A percentile compares a stretch with the other conserved stretches of the same genome.
Evolutionary conservation across 179 eudicot species (phyloP).

Genomic region (Vitellaria paradoxa): DNA sequence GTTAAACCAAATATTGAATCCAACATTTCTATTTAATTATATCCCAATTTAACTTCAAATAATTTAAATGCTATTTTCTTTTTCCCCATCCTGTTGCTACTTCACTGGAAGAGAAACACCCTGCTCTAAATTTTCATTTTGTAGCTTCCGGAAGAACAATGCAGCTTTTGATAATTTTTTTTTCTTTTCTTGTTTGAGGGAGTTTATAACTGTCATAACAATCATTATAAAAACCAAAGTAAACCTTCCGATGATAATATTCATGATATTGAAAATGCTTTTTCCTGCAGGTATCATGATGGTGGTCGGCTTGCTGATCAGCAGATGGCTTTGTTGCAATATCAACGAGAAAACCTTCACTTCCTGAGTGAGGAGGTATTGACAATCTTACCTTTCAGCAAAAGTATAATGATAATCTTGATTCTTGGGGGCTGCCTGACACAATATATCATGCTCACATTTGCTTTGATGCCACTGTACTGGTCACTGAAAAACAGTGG

Average conservation of each 20-base stretch:
- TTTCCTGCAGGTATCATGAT: slow-evolving; percentile 73
- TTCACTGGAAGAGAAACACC: neutral
- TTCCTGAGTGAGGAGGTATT: slow-evolving; percentile 95
- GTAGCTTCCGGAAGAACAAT: neutral
- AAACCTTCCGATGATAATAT: neutral
- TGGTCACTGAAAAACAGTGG: neutral
- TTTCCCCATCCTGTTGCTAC: too few relatives aligned
- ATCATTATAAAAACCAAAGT: neutral
- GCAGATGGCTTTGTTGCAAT: slow-evolving; percentile 98
- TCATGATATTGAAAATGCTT: slow-evolving; percentile 6
- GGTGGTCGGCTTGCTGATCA: slow-evolving; percentile 96
- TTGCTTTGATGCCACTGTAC: neutral
- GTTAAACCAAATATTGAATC: neutral
- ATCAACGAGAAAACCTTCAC: slow-evolving; percentile 95
- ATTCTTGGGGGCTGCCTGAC: neutral
- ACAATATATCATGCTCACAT: neutral
- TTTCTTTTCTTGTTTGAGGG: too few relatives aligned
- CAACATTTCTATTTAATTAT: neutral
- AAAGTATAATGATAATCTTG: neutral
- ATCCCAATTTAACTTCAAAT: neutral
- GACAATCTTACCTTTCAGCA: neutral
- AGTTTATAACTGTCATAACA: too few relatives aligned
- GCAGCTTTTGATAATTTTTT: neutral
- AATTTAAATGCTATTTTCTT: too few relatives aligned
- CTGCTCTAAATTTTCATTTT: neutral